Conservation (phyloP, 352 stramenopile species). For the Pythium scleroteichum region DNA sequence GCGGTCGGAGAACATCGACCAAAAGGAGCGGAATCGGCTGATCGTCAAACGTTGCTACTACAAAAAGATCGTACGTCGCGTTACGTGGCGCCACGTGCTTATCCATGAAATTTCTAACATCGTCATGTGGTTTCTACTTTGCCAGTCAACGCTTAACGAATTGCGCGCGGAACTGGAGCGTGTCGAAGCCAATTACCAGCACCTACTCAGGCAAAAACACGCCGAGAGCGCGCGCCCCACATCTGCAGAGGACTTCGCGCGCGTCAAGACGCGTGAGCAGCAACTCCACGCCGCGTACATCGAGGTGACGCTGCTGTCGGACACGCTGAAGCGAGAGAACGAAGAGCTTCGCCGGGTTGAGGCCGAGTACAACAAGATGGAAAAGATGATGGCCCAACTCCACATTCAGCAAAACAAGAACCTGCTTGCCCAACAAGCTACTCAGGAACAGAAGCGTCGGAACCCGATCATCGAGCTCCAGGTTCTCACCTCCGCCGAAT, state of each 20-base stretch:
- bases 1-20: slow-evolving; percentile 23
- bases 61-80: slow-evolving; percentile 71
- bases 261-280: slow-evolving; percentile 22
- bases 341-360: slow-evolving; percentile 48
- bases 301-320: slow-evolving; percentile 47
- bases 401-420: slow-evolving; percentile 42
- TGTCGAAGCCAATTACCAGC: slow-evolving; percentile 47
- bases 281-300: slow-evolving; percentile 44
- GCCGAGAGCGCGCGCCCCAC: slow-evolving; percentile 19
- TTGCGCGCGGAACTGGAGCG: slow-evolving; percentile 45
- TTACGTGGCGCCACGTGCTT: no score
- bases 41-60: slow-evolving; percentile 80
- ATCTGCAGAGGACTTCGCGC: slow-evolving; percentile 18
- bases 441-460: slow-evolving; percentile 43
- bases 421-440: slow-evolving; percentile 17
- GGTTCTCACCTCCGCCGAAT: slow-evolving; percentile 43
- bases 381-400: slow-evolving; percentile 48
- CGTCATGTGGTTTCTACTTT: not conserved
- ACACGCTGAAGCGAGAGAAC: slow-evolving; percentile 57
- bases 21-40: slow-evolving; percentile 28
- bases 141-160: slow-evolving; percentile 58
- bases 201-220: slow-evolving; percentile 35
- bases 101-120: no score
- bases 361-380: slow-evolving; percentile 44
- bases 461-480: slow-evolving; percentile 49